Base-by-base conservation (phyloP, 495 filamentous ascomycete species). In the Terfezia boudieri region DNA sequence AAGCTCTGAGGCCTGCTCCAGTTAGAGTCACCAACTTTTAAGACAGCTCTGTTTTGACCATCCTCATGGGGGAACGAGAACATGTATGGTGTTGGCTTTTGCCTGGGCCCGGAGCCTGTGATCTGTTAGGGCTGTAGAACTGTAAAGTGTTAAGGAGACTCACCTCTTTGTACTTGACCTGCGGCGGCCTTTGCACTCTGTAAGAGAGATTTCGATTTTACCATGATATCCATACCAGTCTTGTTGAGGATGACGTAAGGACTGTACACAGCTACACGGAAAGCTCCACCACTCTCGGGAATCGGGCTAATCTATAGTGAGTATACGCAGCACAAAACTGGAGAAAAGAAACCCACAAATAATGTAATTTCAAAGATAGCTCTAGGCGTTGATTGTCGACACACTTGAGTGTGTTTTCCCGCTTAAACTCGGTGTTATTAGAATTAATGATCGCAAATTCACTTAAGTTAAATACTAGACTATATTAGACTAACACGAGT, bases 1-100 rank as follows among this genome's bases (percentile, higher is more conserved):
- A 98, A 90, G 74, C 84, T 94, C 67, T 95, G 89, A 2, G 92
- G 88, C 66, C 84, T 93, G 68, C 89, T 94, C 92, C 90, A 96
- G 23, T 76, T 73, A 7, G 90, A 94, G 41, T 93, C 83, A 35
- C 81, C 84, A 49, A 94, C 76, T 68, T 81, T 93, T 50, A 98
- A 64, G 20, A 88, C 72, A 14, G 84, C 87, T 49, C 90, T 81
- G 65, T 96, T 96, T 58, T 82, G 81, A 58, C 81, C 80, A 58
- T 96, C 90, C 59, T 94, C 83, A 26, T 71, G 82, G 14, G 75
- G 75, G 64, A 82, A 95, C 8, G 92, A 92, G 68, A 95, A 98
- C 87, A 98, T 95, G 62, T 93, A 82, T 2, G 92, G 92, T 53
- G 81, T 72, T 10, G 85, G 77, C 60, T 82, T 86, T n/a, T 76